Base-by-base conservation (phyloP, 2,329 filamentous ascomycete genomes). In the Arthrobotrys entomopaga region DNA sequence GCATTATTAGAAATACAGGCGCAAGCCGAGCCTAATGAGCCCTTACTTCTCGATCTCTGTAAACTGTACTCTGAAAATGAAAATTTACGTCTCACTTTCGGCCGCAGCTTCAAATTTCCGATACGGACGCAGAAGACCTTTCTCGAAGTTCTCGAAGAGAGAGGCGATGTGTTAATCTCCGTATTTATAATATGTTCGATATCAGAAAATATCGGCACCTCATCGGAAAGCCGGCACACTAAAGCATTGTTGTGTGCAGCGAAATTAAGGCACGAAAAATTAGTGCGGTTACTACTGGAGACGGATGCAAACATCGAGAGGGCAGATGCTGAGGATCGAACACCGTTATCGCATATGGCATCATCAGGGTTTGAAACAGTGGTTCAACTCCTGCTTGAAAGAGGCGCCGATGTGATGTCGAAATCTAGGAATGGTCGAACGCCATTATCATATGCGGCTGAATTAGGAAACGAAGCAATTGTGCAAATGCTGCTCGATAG, bases 361-460 rank as follows among this genome's bases (percentile, higher is more conserved):
- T n/a, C 20, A 13, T 19, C 24, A 40, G 26, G 54, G 24, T 10
- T 16, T 7, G 65, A 48, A 8, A 19, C n/a, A 3, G 19, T 48
- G 26, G 42, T 54, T 8, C n/a, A 53, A 16, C 20, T 61, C 6
- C 75, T 79, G 16, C 64, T 78, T 19, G 54, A 38, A 3, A 73
- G 29, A 22, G 38, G 40, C n/a, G 69, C 57, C 29, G 49, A 76
- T 26, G 24, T 69, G 4, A 56, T 79, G 16, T 50, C 65, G 7
- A 63, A 75, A 49, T 42, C 42, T 11, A 64, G 48, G 4, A 48
- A 65, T 42, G 76, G 75, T 19, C 76, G 75, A 7, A 79, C 76
- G 26, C 78, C 78, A 10, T 56, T 80, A 16, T 77, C 77, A 16
- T 76, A 77, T 43, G 79, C 79, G 65, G 76, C 75, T 24, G 52